Evolutionary conservation across 2,329 filamentous ascomycete species (phyloP).

Genomic region (Phoma sp.): DNA sequence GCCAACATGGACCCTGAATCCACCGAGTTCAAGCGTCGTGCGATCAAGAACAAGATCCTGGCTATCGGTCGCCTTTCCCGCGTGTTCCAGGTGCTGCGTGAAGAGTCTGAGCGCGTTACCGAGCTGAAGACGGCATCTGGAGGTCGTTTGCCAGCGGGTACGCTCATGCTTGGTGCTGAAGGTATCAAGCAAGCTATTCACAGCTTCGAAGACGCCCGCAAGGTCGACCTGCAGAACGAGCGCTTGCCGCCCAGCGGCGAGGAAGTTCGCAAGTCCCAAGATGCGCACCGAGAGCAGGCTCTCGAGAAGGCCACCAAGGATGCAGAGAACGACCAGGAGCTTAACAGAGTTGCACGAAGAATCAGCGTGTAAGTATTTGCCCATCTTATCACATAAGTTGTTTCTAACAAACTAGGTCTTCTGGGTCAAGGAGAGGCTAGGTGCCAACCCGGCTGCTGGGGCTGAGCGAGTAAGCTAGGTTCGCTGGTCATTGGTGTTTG

Average conservation of each 20-base stretch:
- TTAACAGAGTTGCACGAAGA: slow-evolving; percentile 85
- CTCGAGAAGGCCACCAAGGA: slow-evolving; percentile 85
- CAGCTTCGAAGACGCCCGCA: slow-evolving; percentile 94
- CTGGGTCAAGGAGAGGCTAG: slow-evolving; percentile 47
- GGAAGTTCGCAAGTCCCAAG: slow-evolving; percentile 83
- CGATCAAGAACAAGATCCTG: slow-evolving; percentile 99
- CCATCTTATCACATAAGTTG: not conserved
- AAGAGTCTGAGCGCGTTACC: slow-evolving; percentile 95
- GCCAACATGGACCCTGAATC: slow-evolving; percentile 75
- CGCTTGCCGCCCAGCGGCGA: slow-evolving; percentile 89
- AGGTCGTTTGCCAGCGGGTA: slow-evolving; percentile 89
- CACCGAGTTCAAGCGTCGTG: slow-evolving; percentile 90
- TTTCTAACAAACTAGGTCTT: slow-evolving; percentile 50
- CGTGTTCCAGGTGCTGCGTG: slow-evolving; percentile 96
- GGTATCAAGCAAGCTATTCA: slow-evolving; percentile 98
- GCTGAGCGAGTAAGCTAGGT: slow-evolving; percentile 14
- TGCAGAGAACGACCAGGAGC: slow-evolving; percentile 87
- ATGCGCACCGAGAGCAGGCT: slow-evolving; percentile 80
- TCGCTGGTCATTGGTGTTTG: slow-evolving; percentile 6
- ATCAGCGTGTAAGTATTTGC: slow-evolving; percentile 86
- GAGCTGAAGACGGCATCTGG: slow-evolving; percentile 97
- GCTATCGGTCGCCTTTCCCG: slow-evolving; percentile 95
- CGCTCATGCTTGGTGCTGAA: slow-evolving; percentile 96
- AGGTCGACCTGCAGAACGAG: slow-evolving; percentile 97
- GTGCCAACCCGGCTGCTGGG: slow-evolving; percentile 27